These are phyloP conservation scores for Hypomyces rosellus DNA, from an alignment of 2,329 filamentous ascomycete species.

Conservation along the genomic window DNA sequence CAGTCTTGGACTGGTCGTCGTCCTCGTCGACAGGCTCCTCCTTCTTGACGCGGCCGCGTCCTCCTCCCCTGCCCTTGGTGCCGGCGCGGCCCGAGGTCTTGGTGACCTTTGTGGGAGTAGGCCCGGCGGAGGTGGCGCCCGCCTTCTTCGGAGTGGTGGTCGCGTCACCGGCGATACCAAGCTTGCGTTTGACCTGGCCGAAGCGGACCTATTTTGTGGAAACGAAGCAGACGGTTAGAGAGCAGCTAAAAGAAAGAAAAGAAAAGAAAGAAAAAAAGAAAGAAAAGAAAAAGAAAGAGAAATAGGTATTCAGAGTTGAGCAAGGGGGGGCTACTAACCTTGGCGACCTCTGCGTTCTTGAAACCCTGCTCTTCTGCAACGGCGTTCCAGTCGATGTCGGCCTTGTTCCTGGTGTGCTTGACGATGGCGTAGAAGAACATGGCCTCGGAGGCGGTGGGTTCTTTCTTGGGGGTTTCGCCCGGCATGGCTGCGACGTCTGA, in stretches of 20 bases:
- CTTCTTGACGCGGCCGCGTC: constrained; percentile 14
- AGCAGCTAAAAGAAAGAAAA: too few relatives aligned
- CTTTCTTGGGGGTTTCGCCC: constrained; percentile 21
- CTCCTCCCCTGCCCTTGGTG: constrained; percentile 18
- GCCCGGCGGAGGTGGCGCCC: constrained; percentile 2
- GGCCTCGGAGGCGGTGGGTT: constrained; percentile 35
- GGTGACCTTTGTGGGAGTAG: constrained; percentile 23
- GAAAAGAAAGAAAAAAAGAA: too few relatives aligned
- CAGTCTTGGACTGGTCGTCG: constrained; percentile 5
- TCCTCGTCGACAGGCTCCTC: constrained; percentile 14
- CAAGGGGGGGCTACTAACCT: constrained; percentile 28
- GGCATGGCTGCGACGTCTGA: constrained; percentile 21
- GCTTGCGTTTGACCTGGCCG: constrained; percentile 43
- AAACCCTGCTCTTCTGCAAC: constrained; percentile 38
- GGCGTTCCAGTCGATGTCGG: constrained; percentile 42
- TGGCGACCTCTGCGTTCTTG: constrained; percentile 41
- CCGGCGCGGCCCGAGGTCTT: constrained; percentile 23
- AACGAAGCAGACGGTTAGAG: too few relatives aligned
- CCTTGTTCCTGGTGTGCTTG: constrained; percentile 36
- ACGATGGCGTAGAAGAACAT: constrained; percentile 41
- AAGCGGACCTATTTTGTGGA: constrained; percentile 34
- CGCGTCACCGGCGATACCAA: constrained; percentile 29
- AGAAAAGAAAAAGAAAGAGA: not conserved
- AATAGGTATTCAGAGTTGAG: not conserved
- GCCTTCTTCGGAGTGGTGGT: constrained; percentile 20